These are phyloP conservation scores for Fusarium ramigenum DNA, from an alignment of 2,329 filamentous ascomycete genomes.

Conservation along the genomic window DNA sequence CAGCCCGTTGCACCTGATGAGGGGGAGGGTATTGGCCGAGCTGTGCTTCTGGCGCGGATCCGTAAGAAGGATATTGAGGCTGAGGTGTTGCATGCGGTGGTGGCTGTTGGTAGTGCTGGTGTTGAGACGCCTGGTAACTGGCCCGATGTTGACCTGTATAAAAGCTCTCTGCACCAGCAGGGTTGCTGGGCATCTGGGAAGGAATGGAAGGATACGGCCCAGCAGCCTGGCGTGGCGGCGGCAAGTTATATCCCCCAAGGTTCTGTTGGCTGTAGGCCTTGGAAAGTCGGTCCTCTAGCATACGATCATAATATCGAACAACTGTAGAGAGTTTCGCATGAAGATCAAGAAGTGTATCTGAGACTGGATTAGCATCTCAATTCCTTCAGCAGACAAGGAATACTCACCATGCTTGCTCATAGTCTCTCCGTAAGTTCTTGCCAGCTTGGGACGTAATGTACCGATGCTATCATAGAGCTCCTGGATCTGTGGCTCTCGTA, in stretches of 20 bases:
- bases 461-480: slow-evolving; percentile 98
- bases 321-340: slow-evolving; percentile 96
- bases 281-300: slow-evolving; percentile 94
- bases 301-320: slow-evolving; percentile 95
- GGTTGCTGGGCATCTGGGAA: slow-evolving; percentile 57
- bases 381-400: background rate
- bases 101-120: slow-evolving; percentile 46
- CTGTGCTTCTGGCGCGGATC: slow-evolving; percentile 52
- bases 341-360: slow-evolving; percentile 91
- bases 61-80: slow-evolving; percentile 55
- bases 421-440: slow-evolving; percentile 94
- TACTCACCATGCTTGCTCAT: slow-evolving; percentile 96
- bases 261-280: slow-evolving; percentile 89
- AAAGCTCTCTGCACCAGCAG: slow-evolving; percentile 77
- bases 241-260: slow-evolving; percentile 70
- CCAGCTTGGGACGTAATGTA: slow-evolving; percentile 89
- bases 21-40: slow-evolving; percentile 57
- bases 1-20: slow-evolving; percentile 58
- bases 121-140: slow-evolving; percentile 62
- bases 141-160: slow-evolving; percentile 74
- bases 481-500: slow-evolving; percentile 97
- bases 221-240: slow-evolving; percentile 60
- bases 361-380: slow-evolving; percentile 23
- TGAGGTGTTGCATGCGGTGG: slow-evolving; percentile 45
- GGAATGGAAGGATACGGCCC: slow-evolving; percentile 78